Evolutionary conservation across 2,329 filamentous ascomycete genomes (phyloP).

Genomic region (Fusarium temperatum): DNA sequence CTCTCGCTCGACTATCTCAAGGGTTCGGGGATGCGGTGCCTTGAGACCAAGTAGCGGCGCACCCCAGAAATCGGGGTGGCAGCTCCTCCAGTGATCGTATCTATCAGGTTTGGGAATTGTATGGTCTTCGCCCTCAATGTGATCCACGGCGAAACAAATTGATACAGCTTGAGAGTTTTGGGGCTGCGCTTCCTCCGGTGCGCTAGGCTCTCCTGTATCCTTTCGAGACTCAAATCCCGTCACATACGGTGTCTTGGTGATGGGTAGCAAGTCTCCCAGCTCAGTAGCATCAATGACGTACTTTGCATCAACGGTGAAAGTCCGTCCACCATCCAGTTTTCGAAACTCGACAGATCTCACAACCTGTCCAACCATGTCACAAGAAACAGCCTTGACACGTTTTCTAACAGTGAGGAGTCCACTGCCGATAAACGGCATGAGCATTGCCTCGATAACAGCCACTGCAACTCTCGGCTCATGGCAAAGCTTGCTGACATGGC

Average conservation of each 20-base stretch:
- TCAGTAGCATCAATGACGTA: conserved; percentile 33
- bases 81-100: conserved; percentile 40
- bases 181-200: conserved; percentile 39
- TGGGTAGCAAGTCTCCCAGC: conserved; percentile 28
- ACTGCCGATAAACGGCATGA: conserved; percentile 39
- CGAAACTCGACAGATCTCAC: conserved; percentile 12
- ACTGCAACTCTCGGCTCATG: conserved; percentile 43
- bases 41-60: conserved; percentile 37
- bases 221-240: conserved; percentile 40
- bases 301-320: conserved; percentile 12
- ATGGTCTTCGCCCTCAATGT: conserved; percentile 40
- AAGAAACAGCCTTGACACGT: conserved; percentile 28
- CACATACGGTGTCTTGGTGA: conserved; percentile 38
- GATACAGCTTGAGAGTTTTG: conserved; percentile 42
- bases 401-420: conserved; percentile 37
- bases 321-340: neutral
- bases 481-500: conserved; percentile 43
- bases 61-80: conserved; percentile 41
- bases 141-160: conserved; percentile 44
- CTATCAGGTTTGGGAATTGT: conserved; percentile 33
- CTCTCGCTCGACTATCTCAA: conserved; percentile 42
- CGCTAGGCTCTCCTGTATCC: conserved; percentile 41
- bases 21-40: conserved; percentile 40
- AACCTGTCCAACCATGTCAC: conserved; percentile 22
- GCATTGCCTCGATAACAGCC: conserved; percentile 41